phyloP scores from a whole-genome alignment of 768 basidiomycete genomes.

The Boletus reticulatus region DNA sequence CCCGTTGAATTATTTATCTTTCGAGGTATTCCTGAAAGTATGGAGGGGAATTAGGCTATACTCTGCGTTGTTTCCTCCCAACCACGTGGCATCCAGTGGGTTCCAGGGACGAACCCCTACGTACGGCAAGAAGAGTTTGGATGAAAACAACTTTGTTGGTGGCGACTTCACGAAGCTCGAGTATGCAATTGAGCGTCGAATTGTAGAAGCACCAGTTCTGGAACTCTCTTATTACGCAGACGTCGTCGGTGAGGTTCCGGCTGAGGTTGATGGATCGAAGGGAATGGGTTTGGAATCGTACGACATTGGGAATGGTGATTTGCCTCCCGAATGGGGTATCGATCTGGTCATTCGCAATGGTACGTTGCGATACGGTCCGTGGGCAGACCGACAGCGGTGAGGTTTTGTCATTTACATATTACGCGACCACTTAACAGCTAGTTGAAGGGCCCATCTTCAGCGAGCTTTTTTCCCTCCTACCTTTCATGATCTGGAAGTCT shows the following conservation, averaged over 20 bases:
- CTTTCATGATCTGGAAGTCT: slow-evolving; percentile 61
- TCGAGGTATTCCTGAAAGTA: slow-evolving; percentile 42
- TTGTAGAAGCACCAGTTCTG: slow-evolving; percentile 73
- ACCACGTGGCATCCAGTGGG: neutral
- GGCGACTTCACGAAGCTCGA: slow-evolving; percentile 60
- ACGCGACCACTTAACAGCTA: slow-evolving; percentile 1
- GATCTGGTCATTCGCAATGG: slow-evolving; percentile 82
- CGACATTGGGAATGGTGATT: slow-evolving; percentile 84
- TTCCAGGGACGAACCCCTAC: neutral
- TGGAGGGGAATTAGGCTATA: slow-evolving; percentile 56
- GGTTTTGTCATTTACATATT: slow-evolving; percentile 2
- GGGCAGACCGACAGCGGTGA: slow-evolving; percentile 93
- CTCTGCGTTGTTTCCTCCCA: slow-evolving; percentile 30
- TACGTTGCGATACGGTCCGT: slow-evolving; percentile 83
- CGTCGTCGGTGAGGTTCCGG: slow-evolving; percentile 73
- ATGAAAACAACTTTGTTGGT: slow-evolving; percentile 56
- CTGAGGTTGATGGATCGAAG: slow-evolving; percentile 26
- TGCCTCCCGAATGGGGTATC: slow-evolving; percentile 91
- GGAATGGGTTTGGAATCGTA: slow-evolving; percentile 43
- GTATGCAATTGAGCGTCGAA: slow-evolving; percentile 84
- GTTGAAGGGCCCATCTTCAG: slow-evolving; percentile 68
- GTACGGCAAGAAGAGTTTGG: slow-evolving; percentile 32
- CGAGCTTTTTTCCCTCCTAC: slow-evolving; percentile 79
- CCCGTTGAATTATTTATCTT: slow-evolving; percentile 37
- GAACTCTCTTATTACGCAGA: slow-evolving; percentile 89